Evolutionary conservation across 2,329 filamentous ascomycete species (phyloP).

Genomic region (Fragosphaeria purpurea): DNA sequence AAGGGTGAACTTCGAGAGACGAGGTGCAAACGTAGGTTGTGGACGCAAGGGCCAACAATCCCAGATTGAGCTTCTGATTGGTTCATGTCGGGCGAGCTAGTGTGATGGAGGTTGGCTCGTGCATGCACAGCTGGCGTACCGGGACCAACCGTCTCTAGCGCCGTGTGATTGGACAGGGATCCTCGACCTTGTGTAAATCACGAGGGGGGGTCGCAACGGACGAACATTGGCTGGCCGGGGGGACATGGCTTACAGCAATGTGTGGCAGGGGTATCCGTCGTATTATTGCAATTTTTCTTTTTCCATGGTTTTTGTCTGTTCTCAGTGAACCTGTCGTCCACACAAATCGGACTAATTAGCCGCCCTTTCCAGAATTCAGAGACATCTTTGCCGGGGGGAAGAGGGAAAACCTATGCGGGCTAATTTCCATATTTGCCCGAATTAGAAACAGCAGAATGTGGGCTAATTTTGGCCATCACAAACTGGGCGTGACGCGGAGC

Average conservation of each 20-base stretch:
- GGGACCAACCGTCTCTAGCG: constrained; percentile 22
- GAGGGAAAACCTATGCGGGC: constrained; percentile 1
- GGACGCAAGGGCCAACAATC: constrained; percentile 8
- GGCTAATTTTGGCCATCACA: constrained; percentile 15
- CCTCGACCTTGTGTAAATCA: constrained; percentile 11
- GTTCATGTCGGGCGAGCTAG: constrained; percentile 16
- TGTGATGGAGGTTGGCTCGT: constrained; percentile 37
- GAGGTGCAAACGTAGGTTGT: constrained; percentile 1
- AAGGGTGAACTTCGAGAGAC: too few relatives aligned
- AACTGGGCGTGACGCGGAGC: neutral
- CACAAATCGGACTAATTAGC: neutral
- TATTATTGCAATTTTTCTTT: neutral
- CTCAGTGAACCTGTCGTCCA: too few relatives aligned
- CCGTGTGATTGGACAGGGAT: constrained; percentile 15
- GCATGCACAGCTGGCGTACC: constrained; percentile 35
- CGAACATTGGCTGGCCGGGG: constrained; percentile 3
- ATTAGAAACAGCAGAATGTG: constrained; percentile 7
- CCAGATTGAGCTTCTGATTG: constrained; percentile 22
- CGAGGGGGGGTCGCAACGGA: constrained; percentile 4
- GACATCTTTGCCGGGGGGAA: neutral
- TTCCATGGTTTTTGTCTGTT: neutral
- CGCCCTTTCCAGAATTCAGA: neutral
- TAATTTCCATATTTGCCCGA: constrained; percentile 16
- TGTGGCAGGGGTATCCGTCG: neutral
- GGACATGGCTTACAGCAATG: neutral